Conservation (phyloP, 495 filamentous ascomycete genomes). For the Neurospora sp. region DNA sequence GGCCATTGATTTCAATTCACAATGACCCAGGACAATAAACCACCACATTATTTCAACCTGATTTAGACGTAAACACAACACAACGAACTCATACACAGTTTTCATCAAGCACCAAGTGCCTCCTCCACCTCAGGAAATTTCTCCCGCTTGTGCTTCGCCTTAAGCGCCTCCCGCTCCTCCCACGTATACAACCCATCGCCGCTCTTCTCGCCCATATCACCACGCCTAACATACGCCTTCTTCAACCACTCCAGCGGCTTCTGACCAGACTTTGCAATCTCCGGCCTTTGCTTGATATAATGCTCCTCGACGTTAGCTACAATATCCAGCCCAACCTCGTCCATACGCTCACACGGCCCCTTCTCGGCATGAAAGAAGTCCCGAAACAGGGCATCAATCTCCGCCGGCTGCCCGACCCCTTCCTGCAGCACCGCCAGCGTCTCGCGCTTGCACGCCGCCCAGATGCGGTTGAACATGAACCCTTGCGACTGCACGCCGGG, state of each 20-base stretch:
- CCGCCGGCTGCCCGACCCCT: constrained; percentile 30
- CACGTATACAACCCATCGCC: constrained; percentile 22
- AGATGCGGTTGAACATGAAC: constrained; percentile 51
- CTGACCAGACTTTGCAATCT: constrained; percentile 1
- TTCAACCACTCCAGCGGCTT: constrained; percentile 26
- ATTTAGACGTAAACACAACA: background rate
- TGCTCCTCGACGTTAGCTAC: constrained; percentile 31
- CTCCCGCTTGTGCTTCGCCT: constrained; percentile 10
- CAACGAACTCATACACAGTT: background rate
- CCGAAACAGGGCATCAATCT: constrained; percentile 36
- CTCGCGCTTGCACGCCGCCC: constrained; percentile 49
- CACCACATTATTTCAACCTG: no score
- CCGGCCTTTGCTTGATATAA: constrained; percentile 17
- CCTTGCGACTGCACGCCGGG: constrained; percentile 36
- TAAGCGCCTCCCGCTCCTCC: constrained; percentile 18
- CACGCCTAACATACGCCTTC: constrained; percentile 27
- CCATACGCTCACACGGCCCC: constrained; percentile 40
- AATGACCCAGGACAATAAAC: no score
- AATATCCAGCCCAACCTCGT: constrained; percentile 38
- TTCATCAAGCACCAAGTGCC: constrained; percentile 14
- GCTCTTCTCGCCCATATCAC: constrained; percentile 34
- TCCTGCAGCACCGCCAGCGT: constrained; percentile 41
- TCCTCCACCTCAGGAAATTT: constrained; percentile 18
- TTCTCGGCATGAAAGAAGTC: constrained; percentile 36
- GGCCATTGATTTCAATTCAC: background rate